Percentiles rank a stretch among this genome's conserved stretches.
phyloP scores from a whole-genome alignment of 2,329 filamentous ascomycete genomes.

The Pleomassaria siparia region DNA sequence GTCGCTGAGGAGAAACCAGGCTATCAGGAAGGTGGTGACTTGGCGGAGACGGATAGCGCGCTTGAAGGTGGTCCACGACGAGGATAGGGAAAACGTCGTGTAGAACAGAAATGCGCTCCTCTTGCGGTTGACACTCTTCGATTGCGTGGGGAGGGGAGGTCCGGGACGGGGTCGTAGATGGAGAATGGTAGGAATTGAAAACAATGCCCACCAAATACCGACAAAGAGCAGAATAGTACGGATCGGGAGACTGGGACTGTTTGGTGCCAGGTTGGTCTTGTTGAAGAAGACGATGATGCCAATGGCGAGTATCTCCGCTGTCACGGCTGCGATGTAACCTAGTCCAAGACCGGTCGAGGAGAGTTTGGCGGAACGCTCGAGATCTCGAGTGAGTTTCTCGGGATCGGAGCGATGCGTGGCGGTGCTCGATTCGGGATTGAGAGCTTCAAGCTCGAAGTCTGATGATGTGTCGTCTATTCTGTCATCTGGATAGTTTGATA shows the following conservation, averaged over 20 bases:
- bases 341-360: constrained; percentile 88
- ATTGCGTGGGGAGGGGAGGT: constrained; percentile 62
- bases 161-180: constrained; percentile 85
- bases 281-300: constrained; percentile 63
- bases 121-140: constrained; percentile 11
- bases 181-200: constrained; percentile 79
- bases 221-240: constrained; percentile 80
- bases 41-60: constrained; percentile 70
- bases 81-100: constrained; percentile 77
- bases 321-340: constrained; percentile 80
- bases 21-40: constrained; percentile 73
- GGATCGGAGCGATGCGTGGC: constrained; percentile 10
- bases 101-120: constrained; percentile 60
- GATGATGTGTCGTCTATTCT: constrained; percentile 17
- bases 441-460: constrained; percentile 30
- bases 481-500: constrained; percentile 71
- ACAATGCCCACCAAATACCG: constrained; percentile 84
- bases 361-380: constrained; percentile 79
- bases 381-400: constrained; percentile 58
- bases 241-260: constrained; percentile 77
- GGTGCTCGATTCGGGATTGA: constrained; percentile 20
- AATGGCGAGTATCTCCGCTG: constrained; percentile 77
- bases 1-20: constrained; percentile 88
- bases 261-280: constrained; percentile 50
- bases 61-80: constrained; percentile 74